Conservation (phyloP, 2,329 filamentous ascomycete genomes). For the Claviceps sp. region DNA sequence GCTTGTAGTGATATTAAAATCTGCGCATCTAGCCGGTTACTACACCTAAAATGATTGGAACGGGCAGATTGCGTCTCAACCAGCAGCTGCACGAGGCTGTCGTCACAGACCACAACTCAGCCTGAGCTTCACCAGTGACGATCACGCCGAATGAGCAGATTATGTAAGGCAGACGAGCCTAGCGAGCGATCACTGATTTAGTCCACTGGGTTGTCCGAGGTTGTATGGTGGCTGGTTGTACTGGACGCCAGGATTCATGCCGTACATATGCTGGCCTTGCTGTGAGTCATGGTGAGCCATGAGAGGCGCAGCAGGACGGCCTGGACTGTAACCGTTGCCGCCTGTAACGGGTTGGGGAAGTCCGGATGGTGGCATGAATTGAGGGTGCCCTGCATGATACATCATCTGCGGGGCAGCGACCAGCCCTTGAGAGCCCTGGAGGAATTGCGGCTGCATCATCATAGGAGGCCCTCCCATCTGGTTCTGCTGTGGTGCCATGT, state of each 20-base stretch:
- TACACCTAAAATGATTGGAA: neutral
- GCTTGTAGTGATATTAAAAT: neutral
- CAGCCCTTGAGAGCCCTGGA: constrained; percentile 59
- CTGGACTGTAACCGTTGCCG: constrained; percentile 74
- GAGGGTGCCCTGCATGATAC: constrained; percentile 55
- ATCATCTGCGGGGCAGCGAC: constrained; percentile 64
- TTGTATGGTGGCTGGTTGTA: constrained; percentile 66
- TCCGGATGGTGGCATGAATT: constrained; percentile 47
- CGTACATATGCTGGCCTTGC: constrained; percentile 68
- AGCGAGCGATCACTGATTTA: constrained; percentile 46
- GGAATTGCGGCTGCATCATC: constrained; percentile 73
- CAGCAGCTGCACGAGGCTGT: neutral
- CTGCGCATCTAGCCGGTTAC: neutral
- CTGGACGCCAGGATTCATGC: constrained; percentile 61
- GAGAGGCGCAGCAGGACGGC: constrained; percentile 65
- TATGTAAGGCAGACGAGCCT: neutral
- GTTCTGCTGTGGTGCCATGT: constrained; percentile 54
- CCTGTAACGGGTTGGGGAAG: constrained; percentile 48
- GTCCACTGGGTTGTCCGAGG: constrained; percentile 51
- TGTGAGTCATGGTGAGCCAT: constrained; percentile 94
- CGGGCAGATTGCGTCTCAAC: neutral
- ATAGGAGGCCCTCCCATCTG: constrained; percentile 58
- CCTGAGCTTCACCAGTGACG: neutral
- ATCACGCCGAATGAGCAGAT: neutral
- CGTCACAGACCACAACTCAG: neutral